A percentile compares a stretch with the other conserved stretches of the same genome.
phyloP scores from a whole-genome alignment of 805 yeast genomes.

The Citeromyces matritensis region DNA sequence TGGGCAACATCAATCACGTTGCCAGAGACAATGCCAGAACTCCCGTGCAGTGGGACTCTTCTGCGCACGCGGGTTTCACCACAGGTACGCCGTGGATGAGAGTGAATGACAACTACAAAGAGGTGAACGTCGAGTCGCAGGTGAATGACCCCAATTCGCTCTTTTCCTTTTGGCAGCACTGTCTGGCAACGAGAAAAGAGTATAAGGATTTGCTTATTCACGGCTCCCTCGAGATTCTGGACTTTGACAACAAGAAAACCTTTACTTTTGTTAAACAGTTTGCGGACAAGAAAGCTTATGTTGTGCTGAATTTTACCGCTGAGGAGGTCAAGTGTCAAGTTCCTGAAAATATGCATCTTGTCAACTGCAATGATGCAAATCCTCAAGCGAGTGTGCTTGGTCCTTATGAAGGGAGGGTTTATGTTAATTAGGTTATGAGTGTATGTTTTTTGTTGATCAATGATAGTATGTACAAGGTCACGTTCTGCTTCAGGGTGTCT shows the following conservation, averaged over 20 bases:
- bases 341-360: too few species aligned
- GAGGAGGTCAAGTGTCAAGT: too few species aligned
- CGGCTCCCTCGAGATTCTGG: slow-evolving; percentile 27
- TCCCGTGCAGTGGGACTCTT: slow-evolving; percentile 39
- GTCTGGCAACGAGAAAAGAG: slow-evolving; percentile 25
- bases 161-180: slow-evolving; percentile 26
- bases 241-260: slow-evolving; percentile 22
- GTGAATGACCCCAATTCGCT: slow-evolving; percentile 27
- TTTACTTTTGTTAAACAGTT: slow-evolving; percentile 25
- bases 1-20: slow-evolving; percentile 18
- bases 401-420: too few species aligned
- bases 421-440: too few species aligned
- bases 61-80: slow-evolving; percentile 30
- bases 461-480: too few species aligned
- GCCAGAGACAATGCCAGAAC: slow-evolving; percentile 41
- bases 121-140: slow-evolving; percentile 32
- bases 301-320: slow-evolving; percentile 26
- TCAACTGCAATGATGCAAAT: too few species aligned
- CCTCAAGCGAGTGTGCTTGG: too few species aligned
- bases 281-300: slow-evolving; percentile 16
- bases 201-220: slow-evolving; percentile 26
- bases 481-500: too few species aligned
- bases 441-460: too few species aligned
- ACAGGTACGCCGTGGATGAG: slow-evolving; percentile 34
- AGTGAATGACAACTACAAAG: slow-evolving; percentile 31